Evolutionary conservation across 176 grass and related monocot genomes (phyloP), one percentile per base, ranked within the genome.

Genomic region (Avena atlantica): DNA sequence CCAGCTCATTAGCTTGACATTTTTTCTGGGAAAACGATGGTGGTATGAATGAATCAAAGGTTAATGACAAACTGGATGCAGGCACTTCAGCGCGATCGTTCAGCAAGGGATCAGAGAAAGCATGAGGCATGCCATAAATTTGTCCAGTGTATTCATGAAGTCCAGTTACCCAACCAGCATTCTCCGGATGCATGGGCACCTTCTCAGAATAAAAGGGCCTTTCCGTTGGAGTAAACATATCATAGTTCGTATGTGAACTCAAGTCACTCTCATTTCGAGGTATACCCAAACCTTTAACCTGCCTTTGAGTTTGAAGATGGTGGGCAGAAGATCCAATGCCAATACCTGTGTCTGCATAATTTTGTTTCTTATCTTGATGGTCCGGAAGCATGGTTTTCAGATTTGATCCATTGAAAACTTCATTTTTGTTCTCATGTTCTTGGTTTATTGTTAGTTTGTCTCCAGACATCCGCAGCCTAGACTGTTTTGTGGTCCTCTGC

Each of bases 61-160:
- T 50, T 79, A 82, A 82, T 65, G 89, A 87, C n/a, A 89, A 74
- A 80, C 80, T 92, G 20, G 93, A 85, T 59, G 80, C 73, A 81
- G 60, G 79, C 44, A 48, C 56, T 21, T 78, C 81, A 72, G 37
- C 60, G 25, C 29, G 68, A 71, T 83, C 87, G 44, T 90, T 89
- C 49, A 94, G 25, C 75, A 91, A 67, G 84, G 97, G 89, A 80
- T 96, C 89, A 2, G 97, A 96, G 21, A 76, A 94, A 71, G 86
- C 88, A 92, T 92, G 93, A 51, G 88, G 70, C 86, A 94, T 90
- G 62, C 87, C 80, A 69, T 81, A 71, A 89, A 74, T 70, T 84
- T 85, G 74, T 17, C 62, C 73, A 67, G 29, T 19, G 70, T 71
- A 81, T 40, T 88, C 93, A 70, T 88, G 79, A 29, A 81, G 59